phyloP scores from a whole-genome alignment of 139 green algal species.

The Chlamydomonas applanata region DNA sequence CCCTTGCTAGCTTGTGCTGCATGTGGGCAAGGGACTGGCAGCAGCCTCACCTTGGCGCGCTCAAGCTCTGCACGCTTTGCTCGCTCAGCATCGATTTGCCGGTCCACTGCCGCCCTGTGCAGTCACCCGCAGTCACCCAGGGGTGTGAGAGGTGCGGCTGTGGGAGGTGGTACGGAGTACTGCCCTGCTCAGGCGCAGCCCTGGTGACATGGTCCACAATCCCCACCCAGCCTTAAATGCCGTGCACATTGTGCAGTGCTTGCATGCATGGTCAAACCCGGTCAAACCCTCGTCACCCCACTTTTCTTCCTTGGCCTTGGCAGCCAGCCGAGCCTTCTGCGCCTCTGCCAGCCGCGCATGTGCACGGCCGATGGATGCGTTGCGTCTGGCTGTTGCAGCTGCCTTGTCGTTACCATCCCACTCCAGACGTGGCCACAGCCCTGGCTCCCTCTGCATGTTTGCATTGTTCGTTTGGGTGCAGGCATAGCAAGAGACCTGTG shows the following conservation, averaged over 20 bases:
- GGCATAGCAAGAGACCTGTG: neutral
- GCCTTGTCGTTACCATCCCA: slow-evolving; percentile 21
- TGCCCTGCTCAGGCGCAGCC: too few species aligned
- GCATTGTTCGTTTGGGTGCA: too few species aligned
- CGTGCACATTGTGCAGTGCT: neutral
- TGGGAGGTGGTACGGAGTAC: too few species aligned
- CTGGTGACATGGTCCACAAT: too few species aligned
- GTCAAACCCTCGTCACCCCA: slow-evolving; percentile 6
- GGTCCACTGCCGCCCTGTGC: slow-evolving; percentile 36
- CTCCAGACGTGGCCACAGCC: slow-evolving; percentile 44
- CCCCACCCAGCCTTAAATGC: too few species aligned
- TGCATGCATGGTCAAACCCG: too few species aligned
- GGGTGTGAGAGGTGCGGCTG: neutral
- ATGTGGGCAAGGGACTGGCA: too few species aligned
- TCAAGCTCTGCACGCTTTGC: slow-evolving; percentile 42
- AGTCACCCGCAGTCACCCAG: neutral
- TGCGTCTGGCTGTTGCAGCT: slow-evolving; percentile 26
- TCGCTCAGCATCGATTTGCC: slow-evolving; percentile 47
- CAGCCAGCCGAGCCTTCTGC: slow-evolving; percentile 22
- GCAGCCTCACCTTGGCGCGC: slow-evolving; percentile 12
- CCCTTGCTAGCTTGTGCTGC: too few species aligned
- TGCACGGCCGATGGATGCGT: slow-evolving; percentile 45
- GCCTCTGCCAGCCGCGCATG: slow-evolving; percentile 35
- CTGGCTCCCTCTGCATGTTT: slow-evolving; percentile 29
- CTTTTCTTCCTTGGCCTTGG: slow-evolving; percentile 50